These are phyloP conservation scores for Chamaecyparis obtusa DNA, from an alignment of 75 land plant species.

Conservation along the genomic window DNA sequence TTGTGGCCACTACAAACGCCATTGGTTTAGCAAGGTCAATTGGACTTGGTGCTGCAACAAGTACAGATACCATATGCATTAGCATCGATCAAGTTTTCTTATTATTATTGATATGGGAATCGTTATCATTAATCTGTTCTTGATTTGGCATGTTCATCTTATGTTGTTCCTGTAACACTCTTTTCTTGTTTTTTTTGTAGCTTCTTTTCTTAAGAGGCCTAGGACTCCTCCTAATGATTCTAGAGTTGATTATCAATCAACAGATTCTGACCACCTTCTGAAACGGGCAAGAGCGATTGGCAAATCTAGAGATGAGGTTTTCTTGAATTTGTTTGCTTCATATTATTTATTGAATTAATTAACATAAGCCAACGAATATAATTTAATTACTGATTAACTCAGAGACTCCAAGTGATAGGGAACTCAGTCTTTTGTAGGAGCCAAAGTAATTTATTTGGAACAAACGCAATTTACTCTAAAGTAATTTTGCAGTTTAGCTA, in stretches of 20 bases:
- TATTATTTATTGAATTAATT: background rate
- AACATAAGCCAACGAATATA: too few species aligned
- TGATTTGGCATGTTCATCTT: background rate
- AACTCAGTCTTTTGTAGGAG: too few species aligned
- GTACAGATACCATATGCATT: too few species aligned
- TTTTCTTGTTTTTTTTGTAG: slow-evolving; percentile 13
- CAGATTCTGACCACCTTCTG: slow-evolving; percentile 64
- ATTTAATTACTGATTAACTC: too few species aligned
- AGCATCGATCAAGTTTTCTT: too few species aligned
- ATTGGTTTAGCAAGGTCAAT: too few species aligned
- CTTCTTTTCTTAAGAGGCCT: slow-evolving; percentile 70
- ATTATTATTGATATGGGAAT: too few species aligned
- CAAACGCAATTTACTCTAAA: slow-evolving; percentile 14
- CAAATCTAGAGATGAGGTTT: slow-evolving; percentile 9
- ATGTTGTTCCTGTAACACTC: background rate
- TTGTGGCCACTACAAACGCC: too few species aligned
- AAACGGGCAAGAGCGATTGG: slow-evolving; percentile 57
- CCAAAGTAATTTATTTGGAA: background rate
- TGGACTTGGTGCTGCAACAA: too few species aligned
- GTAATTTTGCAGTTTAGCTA: slow-evolving; percentile 45
- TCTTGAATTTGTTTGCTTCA: background rate
- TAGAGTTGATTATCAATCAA: slow-evolving; percentile 58
- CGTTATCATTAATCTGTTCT: background rate
- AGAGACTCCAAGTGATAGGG: too few species aligned
- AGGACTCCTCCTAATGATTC: slow-evolving; percentile 59